Percentiles rank a stretch among this genome's conserved stretches.
Evolutionary conservation across 139 green algal genomes (phyloP).

Genomic region (Gonium pectorale): DNA sequence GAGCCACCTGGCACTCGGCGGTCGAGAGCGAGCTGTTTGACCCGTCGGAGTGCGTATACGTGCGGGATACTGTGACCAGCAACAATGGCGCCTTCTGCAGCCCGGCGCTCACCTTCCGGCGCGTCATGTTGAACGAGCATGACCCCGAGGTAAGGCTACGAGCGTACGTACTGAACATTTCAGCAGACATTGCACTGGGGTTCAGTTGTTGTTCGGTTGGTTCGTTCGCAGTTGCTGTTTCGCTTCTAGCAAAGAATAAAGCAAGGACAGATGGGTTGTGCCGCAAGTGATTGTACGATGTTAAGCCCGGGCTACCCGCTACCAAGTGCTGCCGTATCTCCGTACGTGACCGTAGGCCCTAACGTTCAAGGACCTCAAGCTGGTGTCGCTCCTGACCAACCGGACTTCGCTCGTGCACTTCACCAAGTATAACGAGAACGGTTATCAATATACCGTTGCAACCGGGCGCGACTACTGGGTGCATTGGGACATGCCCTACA

Average conservation of each 20-base stretch:
- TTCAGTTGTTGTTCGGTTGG: too few species aligned
- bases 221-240: too few species aligned
- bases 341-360: constrained; percentile 21
- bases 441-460: constrained; percentile 66
- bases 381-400: constrained; percentile 28
- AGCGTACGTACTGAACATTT: too few species aligned
- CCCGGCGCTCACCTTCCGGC: constrained; percentile 46
- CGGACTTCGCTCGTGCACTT: constrained; percentile 41
- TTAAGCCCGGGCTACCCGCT: too few species aligned
- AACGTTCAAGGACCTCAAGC: constrained; percentile 30
- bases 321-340: too few species aligned
- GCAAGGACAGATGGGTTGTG: too few species aligned
- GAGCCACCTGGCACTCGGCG: constrained; percentile 30
- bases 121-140: constrained; percentile 61
- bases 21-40: constrained; percentile 37
- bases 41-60: constrained; percentile 36
- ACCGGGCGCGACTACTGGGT: constrained; percentile 52
- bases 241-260: too few species aligned
- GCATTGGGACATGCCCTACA: constrained; percentile 55
- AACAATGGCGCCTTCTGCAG: constrained; percentile 52
- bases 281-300: too few species aligned
- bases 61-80: neutral
- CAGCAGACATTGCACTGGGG: too few species aligned
- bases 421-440: constrained; percentile 61
- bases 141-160: constrained; percentile 1